phyloP scores from a whole-genome alignment of 805 yeast species.

The Pichia membranifaciens region DNA sequence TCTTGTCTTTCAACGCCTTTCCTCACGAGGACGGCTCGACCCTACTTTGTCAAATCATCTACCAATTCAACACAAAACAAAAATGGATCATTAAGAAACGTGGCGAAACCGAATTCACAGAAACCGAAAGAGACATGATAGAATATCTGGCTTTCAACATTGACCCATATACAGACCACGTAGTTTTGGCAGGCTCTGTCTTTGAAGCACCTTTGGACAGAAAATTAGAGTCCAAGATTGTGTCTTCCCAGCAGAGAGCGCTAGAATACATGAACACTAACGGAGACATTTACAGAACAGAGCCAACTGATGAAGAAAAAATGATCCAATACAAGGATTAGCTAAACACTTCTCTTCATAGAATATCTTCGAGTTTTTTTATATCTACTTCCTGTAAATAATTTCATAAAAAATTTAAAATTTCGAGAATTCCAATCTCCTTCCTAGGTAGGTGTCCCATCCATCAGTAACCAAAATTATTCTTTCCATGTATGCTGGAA shows the following conservation, averaged over 20 bases:
- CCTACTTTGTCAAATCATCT: slow-evolving; percentile 44
- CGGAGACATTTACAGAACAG: slow-evolving; percentile 35
- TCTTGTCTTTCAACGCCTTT: slow-evolving; percentile 59
- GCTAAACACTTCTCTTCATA: not conserved
- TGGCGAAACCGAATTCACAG: slow-evolving; percentile 39
- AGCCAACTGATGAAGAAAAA: slow-evolving; percentile 25
- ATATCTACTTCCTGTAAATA: too few species aligned
- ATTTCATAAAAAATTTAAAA: too few species aligned
- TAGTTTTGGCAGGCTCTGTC: slow-evolving; percentile 58
- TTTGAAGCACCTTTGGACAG: slow-evolving; percentile 52
- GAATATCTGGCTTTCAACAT: slow-evolving; percentile 60
- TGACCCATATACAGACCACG: slow-evolving; percentile 52
- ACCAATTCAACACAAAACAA: slow-evolving; percentile 59
- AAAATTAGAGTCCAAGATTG: slow-evolving; percentile 25
- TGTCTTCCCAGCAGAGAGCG: slow-evolving; percentile 26
- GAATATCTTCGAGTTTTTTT: too few species aligned
- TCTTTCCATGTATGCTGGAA: too few species aligned
- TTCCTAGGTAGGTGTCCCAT: too few species aligned
- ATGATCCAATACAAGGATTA: slow-evolving; percentile 14
- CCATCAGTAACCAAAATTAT: too few species aligned
- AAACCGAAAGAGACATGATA: slow-evolving; percentile 45
- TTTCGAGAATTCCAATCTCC: too few species aligned
- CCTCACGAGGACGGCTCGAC: slow-evolving; percentile 36
- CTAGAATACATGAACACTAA: slow-evolving; percentile 28
- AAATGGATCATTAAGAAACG: slow-evolving; percentile 43